A percentile compares a stretch with the other conserved stretches of the same genome.
Evolutionary conservation across 495 filamentous ascomycete species (phyloP).

Genomic region (Monascus purpureus): DNA sequence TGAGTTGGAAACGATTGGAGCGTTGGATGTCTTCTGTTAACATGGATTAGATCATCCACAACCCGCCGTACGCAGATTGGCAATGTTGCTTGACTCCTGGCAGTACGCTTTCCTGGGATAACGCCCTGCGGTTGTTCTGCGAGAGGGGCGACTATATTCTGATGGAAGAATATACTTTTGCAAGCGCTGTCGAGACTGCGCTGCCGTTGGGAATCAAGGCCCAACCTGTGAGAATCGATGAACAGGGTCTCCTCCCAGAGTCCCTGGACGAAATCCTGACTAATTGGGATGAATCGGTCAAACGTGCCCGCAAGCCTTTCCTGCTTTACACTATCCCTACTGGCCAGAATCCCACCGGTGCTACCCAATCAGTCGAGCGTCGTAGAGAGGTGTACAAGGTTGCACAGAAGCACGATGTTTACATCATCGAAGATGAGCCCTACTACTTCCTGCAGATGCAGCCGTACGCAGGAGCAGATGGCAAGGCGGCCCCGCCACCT

Average conservation of each 20-base stretch:
- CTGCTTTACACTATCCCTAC: constrained; percentile 42
- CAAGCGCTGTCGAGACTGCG: constrained; percentile 69
- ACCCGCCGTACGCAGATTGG: constrained; percentile 79
- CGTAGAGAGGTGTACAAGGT: constrained; percentile 60
- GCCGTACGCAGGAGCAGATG: constrained; percentile 48
- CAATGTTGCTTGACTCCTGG: constrained; percentile 59
- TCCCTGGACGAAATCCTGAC: constrained; percentile 50
- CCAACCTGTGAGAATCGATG: constrained; percentile 63
- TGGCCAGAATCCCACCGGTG: constrained; percentile 88
- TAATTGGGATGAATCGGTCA: constrained; percentile 45
- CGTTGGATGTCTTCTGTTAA: neutral
- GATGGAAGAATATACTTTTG: constrained; percentile 78
- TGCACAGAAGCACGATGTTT: constrained; percentile 67
- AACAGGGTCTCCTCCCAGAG: constrained; percentile 56
- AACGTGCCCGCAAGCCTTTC: constrained; percentile 55
- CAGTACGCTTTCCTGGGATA: constrained; percentile 65
- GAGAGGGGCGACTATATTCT: constrained; percentile 59
- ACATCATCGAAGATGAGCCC: constrained; percentile 92
- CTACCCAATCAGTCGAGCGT: constrained; percentile 55
- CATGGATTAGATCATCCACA: constrained; percentile 20
- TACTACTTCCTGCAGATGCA: constrained; percentile 98
- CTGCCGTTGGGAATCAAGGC: constrained; percentile 61
- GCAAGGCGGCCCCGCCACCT: constrained; percentile 36
- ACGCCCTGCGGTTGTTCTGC: constrained; percentile 62
- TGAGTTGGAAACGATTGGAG: constrained; percentile 7